Evolutionary conservation across 202 grass and related monocot species (phyloP).

Genomic region (Zizania palustris): DNA sequence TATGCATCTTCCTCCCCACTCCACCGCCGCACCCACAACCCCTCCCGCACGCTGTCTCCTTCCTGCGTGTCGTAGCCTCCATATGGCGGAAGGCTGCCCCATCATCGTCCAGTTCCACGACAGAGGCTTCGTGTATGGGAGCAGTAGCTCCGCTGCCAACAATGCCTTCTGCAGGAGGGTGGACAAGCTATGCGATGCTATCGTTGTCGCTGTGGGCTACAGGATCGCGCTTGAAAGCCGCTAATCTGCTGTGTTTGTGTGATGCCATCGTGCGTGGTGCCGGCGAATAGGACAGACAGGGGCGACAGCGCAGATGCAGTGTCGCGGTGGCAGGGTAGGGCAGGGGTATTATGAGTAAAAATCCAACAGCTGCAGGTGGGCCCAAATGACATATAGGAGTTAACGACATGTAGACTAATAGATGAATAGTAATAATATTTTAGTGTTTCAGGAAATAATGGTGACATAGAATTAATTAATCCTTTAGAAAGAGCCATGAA

Average conservation of each 20-base stretch:
- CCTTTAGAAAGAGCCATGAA: too few species aligned
- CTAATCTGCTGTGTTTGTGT: slow-evolving; percentile 80
- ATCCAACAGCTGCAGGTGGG: too few species aligned
- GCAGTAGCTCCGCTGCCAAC: slow-evolving; percentile 66
- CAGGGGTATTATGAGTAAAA: too few species aligned
- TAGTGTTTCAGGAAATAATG: too few species aligned
- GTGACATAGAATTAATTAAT: too few species aligned
- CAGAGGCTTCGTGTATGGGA: slow-evolving; percentile 72
- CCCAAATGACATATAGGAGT: too few species aligned
- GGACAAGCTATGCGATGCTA: slow-evolving; percentile 75
- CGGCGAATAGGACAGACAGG: too few species aligned
- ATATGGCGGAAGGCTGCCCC: slow-evolving; percentile 59
- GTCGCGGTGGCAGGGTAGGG: too few species aligned
- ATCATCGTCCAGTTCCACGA: slow-evolving; percentile 93
- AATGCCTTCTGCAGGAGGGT: slow-evolving; percentile 85
- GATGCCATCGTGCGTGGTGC: too few species aligned
- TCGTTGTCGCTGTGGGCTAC: slow-evolving; percentile 75
- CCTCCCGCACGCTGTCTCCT: slow-evolving; percentile 62
- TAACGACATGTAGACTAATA: too few species aligned
- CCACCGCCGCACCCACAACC: slow-evolving; percentile 43
- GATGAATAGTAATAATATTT: too few species aligned
- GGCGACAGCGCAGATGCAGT: too few species aligned
- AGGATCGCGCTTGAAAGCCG: slow-evolving; percentile 78
- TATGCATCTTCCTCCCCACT: slow-evolving; percentile 76
- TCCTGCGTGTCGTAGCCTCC: slow-evolving; percentile 37